Conservation (phyloP, 2,329 filamentous ascomycete species). For the Sporothrix sp. region DNA sequence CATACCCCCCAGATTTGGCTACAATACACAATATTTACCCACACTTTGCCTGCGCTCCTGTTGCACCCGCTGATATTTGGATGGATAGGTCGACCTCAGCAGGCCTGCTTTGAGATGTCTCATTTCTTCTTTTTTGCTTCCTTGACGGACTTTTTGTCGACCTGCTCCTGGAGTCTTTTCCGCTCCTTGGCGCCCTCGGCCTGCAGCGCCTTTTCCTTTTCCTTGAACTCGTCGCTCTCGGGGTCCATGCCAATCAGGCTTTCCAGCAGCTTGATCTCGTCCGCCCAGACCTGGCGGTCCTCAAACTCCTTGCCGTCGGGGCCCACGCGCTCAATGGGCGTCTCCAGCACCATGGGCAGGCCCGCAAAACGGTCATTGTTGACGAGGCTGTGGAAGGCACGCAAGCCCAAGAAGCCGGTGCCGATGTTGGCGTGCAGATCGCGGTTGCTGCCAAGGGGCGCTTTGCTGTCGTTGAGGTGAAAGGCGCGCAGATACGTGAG, state of each 20-base stretch:
- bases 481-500: constrained; percentile 71
- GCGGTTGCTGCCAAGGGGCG: constrained; percentile 68
- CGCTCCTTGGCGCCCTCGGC: constrained; percentile 62
- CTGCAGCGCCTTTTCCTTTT: constrained; percentile 55
- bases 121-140: constrained; percentile 33
- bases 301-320: constrained; percentile 58
- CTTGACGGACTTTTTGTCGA: constrained; percentile 62
- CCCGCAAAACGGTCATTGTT: constrained; percentile 68
- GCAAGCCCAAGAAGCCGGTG: constrained; percentile 81
- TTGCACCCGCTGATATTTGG: too few relatives aligned
- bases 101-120: not conserved
- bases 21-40: not conserved
- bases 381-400: constrained; percentile 84
- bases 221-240: constrained; percentile 61
- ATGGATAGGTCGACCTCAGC: too few relatives aligned
- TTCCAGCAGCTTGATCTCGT: constrained; percentile 92
- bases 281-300: constrained; percentile 78
- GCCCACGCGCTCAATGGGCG: constrained; percentile 70
- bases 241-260: constrained; percentile 75
- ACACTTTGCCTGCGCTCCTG: constrained; percentile 22
- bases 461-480: constrained; percentile 94
- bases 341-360: constrained; percentile 89
- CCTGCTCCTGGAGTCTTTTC: constrained; percentile 65
- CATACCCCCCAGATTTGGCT: constrained; percentile 8
- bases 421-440: constrained; percentile 96